A percentile compares a stretch with the other conserved stretches of the same genome.
Evolutionary conservation across 352 stramenopile genomes (phyloP).

Genomic region (Phytophthora foliorum): DNA sequence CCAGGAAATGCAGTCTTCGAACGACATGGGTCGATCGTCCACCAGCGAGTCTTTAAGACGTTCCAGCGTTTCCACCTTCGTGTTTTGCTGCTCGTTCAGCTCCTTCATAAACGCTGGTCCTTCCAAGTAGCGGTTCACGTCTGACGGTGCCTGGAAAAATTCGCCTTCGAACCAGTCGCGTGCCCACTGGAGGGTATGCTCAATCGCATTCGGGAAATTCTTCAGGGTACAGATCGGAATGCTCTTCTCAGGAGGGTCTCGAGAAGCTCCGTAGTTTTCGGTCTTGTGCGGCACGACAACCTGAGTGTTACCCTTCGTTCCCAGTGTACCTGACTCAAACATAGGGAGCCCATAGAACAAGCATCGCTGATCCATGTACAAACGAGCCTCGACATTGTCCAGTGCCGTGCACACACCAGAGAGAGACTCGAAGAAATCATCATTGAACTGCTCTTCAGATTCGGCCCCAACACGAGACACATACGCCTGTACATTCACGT

Average conservation of each 20-base stretch:
- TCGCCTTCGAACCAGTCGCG: slow-evolving; percentile 99
- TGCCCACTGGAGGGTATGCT: slow-evolving; percentile 99
- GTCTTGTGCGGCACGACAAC: slow-evolving; percentile 92
- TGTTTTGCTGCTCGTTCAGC: slow-evolving; percentile 97
- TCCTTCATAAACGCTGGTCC: slow-evolving; percentile 91
- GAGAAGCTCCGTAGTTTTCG: slow-evolving; percentile 98
- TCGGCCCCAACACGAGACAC: slow-evolving; percentile 92
- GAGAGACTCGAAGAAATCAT: slow-evolving; percentile 97
- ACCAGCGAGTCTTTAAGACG: slow-evolving; percentile 95
- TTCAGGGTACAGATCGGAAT: slow-evolving; percentile 99
- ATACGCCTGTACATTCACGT: slow-evolving; percentile 93
- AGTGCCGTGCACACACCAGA: slow-evolving; percentile 98
- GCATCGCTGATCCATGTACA: slow-evolving; percentile 98
- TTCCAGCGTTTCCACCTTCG: slow-evolving; percentile 96
- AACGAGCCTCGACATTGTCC: slow-evolving; percentile 98
- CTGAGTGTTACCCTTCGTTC: slow-evolving; percentile 99
- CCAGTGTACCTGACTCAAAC: slow-evolving; percentile 99
- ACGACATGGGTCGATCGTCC: slow-evolving; percentile 90
- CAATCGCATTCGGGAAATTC: slow-evolving; percentile 99
- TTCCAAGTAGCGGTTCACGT: slow-evolving; percentile 96
- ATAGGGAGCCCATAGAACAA: slow-evolving; percentile 98
- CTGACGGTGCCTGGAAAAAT: slow-evolving; percentile 97
- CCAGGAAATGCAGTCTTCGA: slow-evolving; percentile 99
- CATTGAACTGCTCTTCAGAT: slow-evolving; percentile 98
- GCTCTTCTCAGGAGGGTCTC: slow-evolving; percentile 98